Base-by-base conservation (phyloP, 1,284 basidiomycete species). In the Xerocomus amazonicus region DNA sequence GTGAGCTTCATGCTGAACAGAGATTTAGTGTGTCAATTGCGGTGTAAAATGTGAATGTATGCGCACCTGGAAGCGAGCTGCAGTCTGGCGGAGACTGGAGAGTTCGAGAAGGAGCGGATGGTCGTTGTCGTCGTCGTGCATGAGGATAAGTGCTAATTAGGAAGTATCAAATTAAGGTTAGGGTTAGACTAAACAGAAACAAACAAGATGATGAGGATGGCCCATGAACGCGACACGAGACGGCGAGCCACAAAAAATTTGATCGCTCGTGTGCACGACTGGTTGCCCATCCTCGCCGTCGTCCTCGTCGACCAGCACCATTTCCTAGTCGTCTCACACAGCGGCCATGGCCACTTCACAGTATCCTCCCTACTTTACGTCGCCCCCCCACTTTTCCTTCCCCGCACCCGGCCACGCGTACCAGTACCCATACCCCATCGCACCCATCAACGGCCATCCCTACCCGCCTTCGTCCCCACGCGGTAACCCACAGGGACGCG, bases 81-180 rank as follows among this genome's bases (percentile, higher is more conserved):
- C 75, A 2, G 85, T 80, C n/a, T 73, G 67, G 47, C 83, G 78
- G 17, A 89, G 74, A 52, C 81, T 83, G 16, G 73, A 59, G 28
- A 90, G 73, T 67, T 90, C 86, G 28, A 79, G 67, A 9, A 77
- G 72, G 26, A 90, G 73, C 10, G 87, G 87, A 59, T 90, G 84
- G 42, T 80, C 78, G 55, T 76, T 78, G 55, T 76, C 72, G 61
- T 67, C 60, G 32, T 43, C 31, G 45, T 46, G 45, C 51, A 72
- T 60, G 38, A 28, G 32, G 38, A 38, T 12, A 9, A 12, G 36
- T 33, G 26, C 33, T 2, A 6, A 54, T 33, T 42, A 35, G 50
- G 37, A 26, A 12, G 14, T 13, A 14, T 6, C 9, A 9, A 1
- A 42, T 17, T 55, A 51, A 52, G 59, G 59, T 62, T 60, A 64